A percentile compares a stretch with the other conserved stretches of the same genome.
Evolutionary conservation across 2,329 filamentous ascomycete species (phyloP).

Genomic region (Pseudocercospora macadamiae): DNA sequence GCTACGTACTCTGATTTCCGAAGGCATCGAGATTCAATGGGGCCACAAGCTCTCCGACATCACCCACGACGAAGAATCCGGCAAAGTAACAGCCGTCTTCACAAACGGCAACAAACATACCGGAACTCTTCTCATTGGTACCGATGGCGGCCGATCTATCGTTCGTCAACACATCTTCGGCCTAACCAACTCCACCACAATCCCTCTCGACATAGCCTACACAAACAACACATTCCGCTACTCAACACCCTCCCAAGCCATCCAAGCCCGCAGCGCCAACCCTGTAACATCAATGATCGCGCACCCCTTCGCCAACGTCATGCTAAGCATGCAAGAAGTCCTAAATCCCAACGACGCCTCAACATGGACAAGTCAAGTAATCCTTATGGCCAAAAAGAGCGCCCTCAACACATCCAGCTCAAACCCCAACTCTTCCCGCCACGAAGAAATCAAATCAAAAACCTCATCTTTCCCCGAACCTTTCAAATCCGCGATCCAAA

Average conservation of each 20-base stretch:
- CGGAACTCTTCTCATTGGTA: slow-evolving; percentile 28
- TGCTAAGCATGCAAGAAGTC: slow-evolving; percentile 22
- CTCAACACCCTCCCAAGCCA: slow-evolving; percentile 10
- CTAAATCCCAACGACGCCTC: slow-evolving; percentile 20
- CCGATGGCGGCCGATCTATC: slow-evolving; percentile 28
- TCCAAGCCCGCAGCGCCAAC: slow-evolving; percentile 22
- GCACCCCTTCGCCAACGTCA: slow-evolving; percentile 18
- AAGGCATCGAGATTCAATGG: slow-evolving; percentile 19
- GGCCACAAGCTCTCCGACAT: slow-evolving; percentile 19
- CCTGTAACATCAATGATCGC: slow-evolving; percentile 22
- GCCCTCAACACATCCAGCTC: neutral
- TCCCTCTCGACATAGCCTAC: slow-evolving; percentile 15
- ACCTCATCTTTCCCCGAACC: slow-evolving; percentile 17
- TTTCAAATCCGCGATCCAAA: slow-evolving; percentile 23
- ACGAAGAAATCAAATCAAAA: slow-evolving; percentile 9
- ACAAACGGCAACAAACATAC: slow-evolving; percentile 20
- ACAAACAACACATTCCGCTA: slow-evolving; percentile 22
- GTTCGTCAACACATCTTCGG: slow-evolving; percentile 26
- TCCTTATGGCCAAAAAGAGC: slow-evolving; percentile 18
- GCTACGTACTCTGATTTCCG: slow-evolving; percentile 13
- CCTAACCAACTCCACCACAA: neutral
- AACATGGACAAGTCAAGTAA: slow-evolving; percentile 17
- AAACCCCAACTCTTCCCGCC: neutral
- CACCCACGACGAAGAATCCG: slow-evolving; percentile 11
- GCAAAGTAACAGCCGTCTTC: slow-evolving; percentile 24